phyloP scores from a whole-genome alignment of 108 stramenopile species.

The Schizochytrium sp. region DNA sequence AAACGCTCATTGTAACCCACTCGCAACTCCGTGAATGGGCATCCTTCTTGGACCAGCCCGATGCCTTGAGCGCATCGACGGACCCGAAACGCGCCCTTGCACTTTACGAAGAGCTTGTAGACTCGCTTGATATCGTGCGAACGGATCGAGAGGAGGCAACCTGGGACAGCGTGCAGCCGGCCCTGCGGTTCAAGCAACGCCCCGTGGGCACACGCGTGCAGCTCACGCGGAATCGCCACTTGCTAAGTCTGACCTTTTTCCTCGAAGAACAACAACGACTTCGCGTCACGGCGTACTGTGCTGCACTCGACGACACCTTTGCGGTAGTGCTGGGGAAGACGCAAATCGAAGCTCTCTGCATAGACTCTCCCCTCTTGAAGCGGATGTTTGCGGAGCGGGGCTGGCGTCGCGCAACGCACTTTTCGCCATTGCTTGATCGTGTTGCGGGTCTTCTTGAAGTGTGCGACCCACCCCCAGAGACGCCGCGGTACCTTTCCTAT shows the following conservation, averaged over 20 bases:
- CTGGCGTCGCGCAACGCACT: neutral
- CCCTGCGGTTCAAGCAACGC: neutral
- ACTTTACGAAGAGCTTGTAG: neutral
- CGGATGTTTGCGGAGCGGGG: neutral
- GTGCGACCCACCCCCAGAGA: neutral
- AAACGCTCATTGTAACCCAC: neutral
- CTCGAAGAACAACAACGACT: neutral
- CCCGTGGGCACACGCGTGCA: neutral
- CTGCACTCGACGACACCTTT: neutral
- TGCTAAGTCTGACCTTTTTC: neutral
- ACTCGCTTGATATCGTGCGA: neutral
- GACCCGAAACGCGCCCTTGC: neutral
- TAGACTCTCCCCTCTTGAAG: neutral
- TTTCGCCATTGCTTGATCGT: neutral
- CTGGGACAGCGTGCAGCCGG: neutral
- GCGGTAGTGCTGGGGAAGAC: neutral
- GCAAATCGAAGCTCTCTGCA: neutral
- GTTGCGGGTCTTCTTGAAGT: neutral
- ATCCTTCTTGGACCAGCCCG: neutral
- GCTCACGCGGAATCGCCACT: neutral
- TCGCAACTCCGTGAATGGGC: neutral
- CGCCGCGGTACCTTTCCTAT: neutral
- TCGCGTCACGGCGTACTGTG: neutral
- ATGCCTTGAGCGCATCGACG: neutral
- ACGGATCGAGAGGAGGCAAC: neutral